Evolutionary conservation across 352 stramenopile species (phyloP).

Genomic region (Pythium dissimile): DNA sequence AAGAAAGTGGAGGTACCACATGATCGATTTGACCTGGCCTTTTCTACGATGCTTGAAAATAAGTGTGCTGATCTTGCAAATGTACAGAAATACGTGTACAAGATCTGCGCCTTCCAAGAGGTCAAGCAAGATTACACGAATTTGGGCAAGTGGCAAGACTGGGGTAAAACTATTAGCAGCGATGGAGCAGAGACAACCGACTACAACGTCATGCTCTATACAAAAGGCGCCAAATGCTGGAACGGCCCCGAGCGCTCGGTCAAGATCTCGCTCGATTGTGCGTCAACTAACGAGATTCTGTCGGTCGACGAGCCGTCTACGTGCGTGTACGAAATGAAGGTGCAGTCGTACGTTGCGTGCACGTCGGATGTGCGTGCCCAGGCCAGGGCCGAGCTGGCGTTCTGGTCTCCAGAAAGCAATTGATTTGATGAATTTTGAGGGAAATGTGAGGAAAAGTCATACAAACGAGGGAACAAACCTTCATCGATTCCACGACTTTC

Average conservation of each 20-base stretch:
- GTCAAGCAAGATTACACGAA: conserved; percentile 77
- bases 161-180: conserved; percentile 22
- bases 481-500: no score
- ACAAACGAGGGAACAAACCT: conserved; percentile 4
- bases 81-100: conserved; percentile 83
- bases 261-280: conserved; percentile 77
- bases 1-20: conserved; percentile 75
- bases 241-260: conserved; percentile 87
- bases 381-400: conserved; percentile 43
- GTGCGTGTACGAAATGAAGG: conserved; percentile 89
- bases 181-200: conserved; percentile 15
- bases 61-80: neutral
- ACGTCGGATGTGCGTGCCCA: conserved; percentile 39
- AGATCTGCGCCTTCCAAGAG: conserved; percentile 81
- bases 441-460: conserved; percentile 16
- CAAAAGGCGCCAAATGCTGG: conserved; percentile 86
- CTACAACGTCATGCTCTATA: conserved; percentile 72
- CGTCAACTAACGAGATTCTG: conserved; percentile 72
- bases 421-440: conserved; percentile 1
- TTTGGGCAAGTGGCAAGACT: conserved; percentile 76
- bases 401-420: conserved; percentile 30
- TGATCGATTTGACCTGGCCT: neutral
- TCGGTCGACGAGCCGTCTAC: conserved; percentile 92
- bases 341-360: conserved; percentile 64
- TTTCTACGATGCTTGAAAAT: neutral